Evolutionary conservation across 192 early-diverging fungal genomes (phyloP).

Genomic region (Backusella psychrophila): DNA sequence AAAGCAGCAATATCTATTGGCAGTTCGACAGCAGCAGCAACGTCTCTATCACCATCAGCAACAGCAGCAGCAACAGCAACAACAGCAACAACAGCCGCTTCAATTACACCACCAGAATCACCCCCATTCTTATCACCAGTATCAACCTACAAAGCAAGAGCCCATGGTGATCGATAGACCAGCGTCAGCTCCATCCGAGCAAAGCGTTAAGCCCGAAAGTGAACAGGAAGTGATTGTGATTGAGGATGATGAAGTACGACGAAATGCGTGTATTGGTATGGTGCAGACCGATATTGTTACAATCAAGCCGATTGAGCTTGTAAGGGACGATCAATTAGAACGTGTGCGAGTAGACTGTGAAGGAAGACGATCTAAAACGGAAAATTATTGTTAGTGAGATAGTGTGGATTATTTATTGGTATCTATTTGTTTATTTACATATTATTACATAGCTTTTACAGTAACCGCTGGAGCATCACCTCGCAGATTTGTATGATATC

Average conservation of each 20-base stretch:
- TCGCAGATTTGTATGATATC: conserved; percentile 17
- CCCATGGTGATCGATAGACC: not conserved
- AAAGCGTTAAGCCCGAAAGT: not conserved
- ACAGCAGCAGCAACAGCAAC: not conserved
- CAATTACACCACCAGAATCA: not conserved
- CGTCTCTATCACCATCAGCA: not conserved
- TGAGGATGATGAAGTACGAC: conserved; percentile 30
- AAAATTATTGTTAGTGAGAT: conserved; percentile 24
- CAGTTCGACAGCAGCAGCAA: not conserved
- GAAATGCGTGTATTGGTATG: conserved; percentile 33
- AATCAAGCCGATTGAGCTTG: conserved; percentile 12
- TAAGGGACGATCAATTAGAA: conserved; percentile 30
- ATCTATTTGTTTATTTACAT: not conserved
- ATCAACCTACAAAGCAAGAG: not conserved
- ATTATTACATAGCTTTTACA: conserved; percentile 17
- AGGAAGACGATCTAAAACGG: conserved; percentile 12
- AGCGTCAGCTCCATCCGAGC: not conserved
- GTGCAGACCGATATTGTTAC: conserved; percentile 33
- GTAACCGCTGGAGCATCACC: conserved; percentile 2
- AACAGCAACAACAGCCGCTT: not conserved
- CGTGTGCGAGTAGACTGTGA: conserved; percentile 21
- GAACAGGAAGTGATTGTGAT: conserved; percentile 26
- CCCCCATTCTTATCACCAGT: not conserved
- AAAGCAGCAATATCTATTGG: not conserved
- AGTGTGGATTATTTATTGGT: not conserved